phyloP scores from a whole-genome alignment of 495 filamentous ascomycete species.

The Letharia lupina region DNA sequence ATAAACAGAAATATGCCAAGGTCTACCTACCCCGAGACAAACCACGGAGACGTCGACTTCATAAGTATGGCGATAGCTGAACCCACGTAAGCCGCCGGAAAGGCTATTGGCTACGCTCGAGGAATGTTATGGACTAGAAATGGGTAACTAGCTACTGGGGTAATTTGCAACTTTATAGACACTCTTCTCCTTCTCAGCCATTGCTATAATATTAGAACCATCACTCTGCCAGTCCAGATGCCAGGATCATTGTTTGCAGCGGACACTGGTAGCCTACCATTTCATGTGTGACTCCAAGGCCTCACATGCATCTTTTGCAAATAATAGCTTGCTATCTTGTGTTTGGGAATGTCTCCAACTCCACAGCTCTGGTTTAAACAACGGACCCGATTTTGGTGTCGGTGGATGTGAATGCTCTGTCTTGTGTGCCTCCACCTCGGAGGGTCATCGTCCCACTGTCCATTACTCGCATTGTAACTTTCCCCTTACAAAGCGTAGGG shows the following conservation, averaged over 20 bases:
- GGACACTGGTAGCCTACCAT: not conserved
- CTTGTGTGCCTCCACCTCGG: not conserved
- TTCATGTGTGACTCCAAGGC: not conserved
- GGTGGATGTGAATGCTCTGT: not conserved
- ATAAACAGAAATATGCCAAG: not conserved
- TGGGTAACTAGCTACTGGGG: not conserved
- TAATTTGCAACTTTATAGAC: not conserved
- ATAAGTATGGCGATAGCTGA: too few relatives aligned
- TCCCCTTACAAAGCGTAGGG: constrained; percentile 70
- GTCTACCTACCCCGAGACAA: not conserved
- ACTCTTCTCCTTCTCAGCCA: constrained; percentile 1
- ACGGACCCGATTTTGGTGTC: too few relatives aligned
- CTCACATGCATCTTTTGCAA: not conserved
- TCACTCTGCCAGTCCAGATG: not conserved
- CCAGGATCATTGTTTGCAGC: not conserved
- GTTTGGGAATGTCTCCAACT: not conserved
- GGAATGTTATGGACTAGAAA: not conserved
- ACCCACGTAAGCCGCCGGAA: too few relatives aligned
- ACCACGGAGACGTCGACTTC: too few relatives aligned
- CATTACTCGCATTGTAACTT: not conserved
- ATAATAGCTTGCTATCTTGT: not conserved
- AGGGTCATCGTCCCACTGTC: not conserved
- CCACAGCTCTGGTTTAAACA: not conserved
- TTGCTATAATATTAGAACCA: not conserved
- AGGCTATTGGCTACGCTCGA: not conserved